These are phyloP conservation scores for Ceratocystis alfenasii DNA, from an alignment of 2,329 filamentous ascomycete species.

Conservation along the genomic window DNA sequence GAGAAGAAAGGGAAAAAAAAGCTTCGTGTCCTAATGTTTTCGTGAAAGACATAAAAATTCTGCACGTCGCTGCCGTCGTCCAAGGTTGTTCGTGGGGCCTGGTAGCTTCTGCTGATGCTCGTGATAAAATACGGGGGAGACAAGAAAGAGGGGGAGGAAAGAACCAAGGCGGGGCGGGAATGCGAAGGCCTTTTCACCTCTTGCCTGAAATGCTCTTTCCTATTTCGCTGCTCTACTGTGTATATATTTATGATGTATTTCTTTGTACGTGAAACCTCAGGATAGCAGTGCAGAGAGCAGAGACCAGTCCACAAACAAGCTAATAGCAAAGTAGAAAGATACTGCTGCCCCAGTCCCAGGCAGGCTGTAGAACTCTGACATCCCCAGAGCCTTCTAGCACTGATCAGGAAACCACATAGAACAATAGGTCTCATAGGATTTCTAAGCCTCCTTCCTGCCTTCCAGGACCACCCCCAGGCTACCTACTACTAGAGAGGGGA, in stretches of 20 bases:
- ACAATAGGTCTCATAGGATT: not conserved
- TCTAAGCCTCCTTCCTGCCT: not conserved
- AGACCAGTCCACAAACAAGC: too few relatives aligned
- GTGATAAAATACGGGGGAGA: conserved; percentile 3
- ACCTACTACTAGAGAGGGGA: too few relatives aligned
- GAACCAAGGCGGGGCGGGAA: not conserved
- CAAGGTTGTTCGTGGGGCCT: not conserved
- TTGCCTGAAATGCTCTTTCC: not conserved
- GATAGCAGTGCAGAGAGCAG: too few relatives aligned
- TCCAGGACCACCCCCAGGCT: too few relatives aligned
- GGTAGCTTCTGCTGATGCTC: not conserved
- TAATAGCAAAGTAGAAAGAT: too few relatives aligned
- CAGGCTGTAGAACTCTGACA: too few relatives aligned
- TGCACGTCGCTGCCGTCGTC: too few relatives aligned
- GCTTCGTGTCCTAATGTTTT: too few relatives aligned
- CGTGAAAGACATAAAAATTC: too few relatives aligned
- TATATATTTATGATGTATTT: not conserved
- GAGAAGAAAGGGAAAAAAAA: too few relatives aligned
- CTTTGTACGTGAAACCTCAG: too few relatives aligned
- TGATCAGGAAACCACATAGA: conserved; percentile 3
- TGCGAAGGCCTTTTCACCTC: not conserved
- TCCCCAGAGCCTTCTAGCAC: not conserved
- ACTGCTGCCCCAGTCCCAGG: too few relatives aligned
- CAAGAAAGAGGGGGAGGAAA: not conserved
- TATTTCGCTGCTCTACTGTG: not conserved